A percentile compares a stretch with the other conserved stretches of the same genome.
These are phyloP conservation scores for Leccinum fuscescens DNA, from an alignment of 1,284 basidiomycete genomes.

Conservation along the genomic window DNA sequence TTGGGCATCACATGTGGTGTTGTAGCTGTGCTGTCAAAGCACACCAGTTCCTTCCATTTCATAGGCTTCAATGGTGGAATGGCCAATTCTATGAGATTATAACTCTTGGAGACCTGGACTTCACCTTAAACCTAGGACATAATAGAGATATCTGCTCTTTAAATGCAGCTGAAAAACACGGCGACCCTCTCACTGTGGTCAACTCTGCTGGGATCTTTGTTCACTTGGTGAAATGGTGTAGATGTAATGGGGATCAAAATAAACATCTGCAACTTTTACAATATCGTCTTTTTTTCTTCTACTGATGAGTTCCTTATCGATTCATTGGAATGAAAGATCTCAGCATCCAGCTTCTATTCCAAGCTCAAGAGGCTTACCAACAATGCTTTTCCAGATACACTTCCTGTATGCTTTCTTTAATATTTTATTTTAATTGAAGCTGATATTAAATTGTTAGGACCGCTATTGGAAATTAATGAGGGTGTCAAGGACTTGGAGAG, in stretches of 20 bases:
- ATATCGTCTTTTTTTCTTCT: slow-evolving; percentile 23
- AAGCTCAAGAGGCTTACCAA: slow-evolving; percentile 25
- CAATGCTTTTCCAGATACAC: slow-evolving; percentile 20
- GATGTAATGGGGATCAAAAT: slow-evolving; percentile 1
- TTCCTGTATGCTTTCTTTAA: slow-evolving; percentile 14
- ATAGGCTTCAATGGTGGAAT: slow-evolving; percentile 9
- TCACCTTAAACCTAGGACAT: slow-evolving; percentile 7
- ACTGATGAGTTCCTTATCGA: slow-evolving; percentile 31
- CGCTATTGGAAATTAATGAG: slow-evolving; percentile 13
- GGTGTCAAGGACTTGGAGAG: neutral
- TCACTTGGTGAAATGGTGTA: slow-evolving; percentile 10
- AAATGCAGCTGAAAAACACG: neutral
- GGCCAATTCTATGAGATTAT: slow-evolving; percentile 4
- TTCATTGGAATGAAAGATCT: slow-evolving; percentile 27
- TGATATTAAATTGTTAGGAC: slow-evolving; percentile 2
- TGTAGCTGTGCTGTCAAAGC: neutral
- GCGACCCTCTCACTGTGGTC: neutral
- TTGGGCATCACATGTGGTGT: slow-evolving; percentile 4
- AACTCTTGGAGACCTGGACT: neutral
- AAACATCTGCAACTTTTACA: slow-evolving; percentile 13
- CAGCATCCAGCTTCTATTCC: slow-evolving; percentile 27
- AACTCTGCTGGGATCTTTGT: slow-evolving; percentile 9
- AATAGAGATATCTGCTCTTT: slow-evolving; percentile 1
- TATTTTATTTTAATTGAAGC: no score
- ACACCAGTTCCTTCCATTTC: slow-evolving; percentile 5